Evolutionary conservation across 257 asterid genomes (phyloP), one percentile per base, ranked within the genome.

Genomic region (Lantana camara): DNA sequence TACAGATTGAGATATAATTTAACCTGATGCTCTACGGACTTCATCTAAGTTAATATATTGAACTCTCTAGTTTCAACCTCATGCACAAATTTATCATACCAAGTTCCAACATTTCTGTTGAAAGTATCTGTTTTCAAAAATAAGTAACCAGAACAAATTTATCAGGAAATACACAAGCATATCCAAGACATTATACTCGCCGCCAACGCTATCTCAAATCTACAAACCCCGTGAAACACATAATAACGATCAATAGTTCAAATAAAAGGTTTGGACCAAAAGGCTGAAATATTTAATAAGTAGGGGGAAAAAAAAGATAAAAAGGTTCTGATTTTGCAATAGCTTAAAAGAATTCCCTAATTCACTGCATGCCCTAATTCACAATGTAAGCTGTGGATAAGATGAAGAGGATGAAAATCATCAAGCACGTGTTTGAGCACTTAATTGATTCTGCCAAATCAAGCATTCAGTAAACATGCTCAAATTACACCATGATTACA

Each of bases 331-430:
- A 27, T 27, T 5, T 27, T 5, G 4, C 32, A 27, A 27, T 27
- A 2, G 5, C 24, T 23, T 17, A 35, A 34, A 17, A 61, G 47
- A 66, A 55, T 29, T 16, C 70, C 79, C 58, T 70, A 57, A 60
- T 7, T 13, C 20, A 20, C 30, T 14, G 59, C 57, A 62, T 13
- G 73, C 71, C 64, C 75, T 38, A 80, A 49, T 38, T 50, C 59
- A 52, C 55, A 65, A 13, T 62, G 24, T 45, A 20, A 63, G 21
- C 37, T 5, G 56, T 30, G 17, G 29, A 45, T 47, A 15, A 22
- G 51, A 45, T 8, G 32, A 49, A 64, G 47, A 50, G 45, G 30
- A 60, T 9, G 11, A 34, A 66, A 70, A 42, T 41, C 42, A 67
- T 66, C 42, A n/a, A 6, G 13, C 34, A 55, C 62, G 60, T 16